phyloP scores from a whole-genome alignment of 148 eudicot species.

The Agrostemma githago region DNA sequence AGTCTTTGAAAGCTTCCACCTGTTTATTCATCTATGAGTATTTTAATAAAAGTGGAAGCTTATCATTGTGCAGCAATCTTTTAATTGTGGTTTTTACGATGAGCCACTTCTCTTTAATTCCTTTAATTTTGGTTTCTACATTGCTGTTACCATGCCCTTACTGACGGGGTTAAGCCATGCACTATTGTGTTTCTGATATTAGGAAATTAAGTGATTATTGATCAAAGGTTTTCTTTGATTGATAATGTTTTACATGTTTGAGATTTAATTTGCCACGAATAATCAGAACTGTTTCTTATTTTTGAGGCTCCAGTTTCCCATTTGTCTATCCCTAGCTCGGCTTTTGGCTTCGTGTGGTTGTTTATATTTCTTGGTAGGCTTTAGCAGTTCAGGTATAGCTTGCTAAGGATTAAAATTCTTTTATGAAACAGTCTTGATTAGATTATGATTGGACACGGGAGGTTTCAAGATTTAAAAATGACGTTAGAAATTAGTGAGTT shows the following conservation, averaged over 20 bases:
- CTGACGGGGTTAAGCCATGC: background rate
- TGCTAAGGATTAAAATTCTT: background rate
- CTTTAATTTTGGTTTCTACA: background rate
- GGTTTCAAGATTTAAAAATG: background rate
- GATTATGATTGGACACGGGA: background rate
- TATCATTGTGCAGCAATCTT: background rate
- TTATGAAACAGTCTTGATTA: background rate
- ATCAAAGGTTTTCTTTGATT: no score
- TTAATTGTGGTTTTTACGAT: background rate
- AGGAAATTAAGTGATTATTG: no score
- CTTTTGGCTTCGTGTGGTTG: background rate
- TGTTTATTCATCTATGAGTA: no score
- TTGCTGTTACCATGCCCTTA: constrained; percentile 1
- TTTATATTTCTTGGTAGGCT: no score
- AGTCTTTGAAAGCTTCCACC: no score
- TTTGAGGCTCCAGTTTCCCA: background rate
- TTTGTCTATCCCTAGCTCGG: background rate
- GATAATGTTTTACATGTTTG: background rate
- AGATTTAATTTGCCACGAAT: background rate
- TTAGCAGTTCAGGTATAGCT: background rate
- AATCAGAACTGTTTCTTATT: background rate
- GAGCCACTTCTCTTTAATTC: background rate
- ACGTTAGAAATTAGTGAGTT: background rate
- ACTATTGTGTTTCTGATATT: no score
- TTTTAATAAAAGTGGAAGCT: no score